Evolutionary conservation across 2,329 filamentous ascomycete genomes (phyloP), one percentile per base, ranked within the genome.

Genomic region (Orbilia brochopaga): DNA sequence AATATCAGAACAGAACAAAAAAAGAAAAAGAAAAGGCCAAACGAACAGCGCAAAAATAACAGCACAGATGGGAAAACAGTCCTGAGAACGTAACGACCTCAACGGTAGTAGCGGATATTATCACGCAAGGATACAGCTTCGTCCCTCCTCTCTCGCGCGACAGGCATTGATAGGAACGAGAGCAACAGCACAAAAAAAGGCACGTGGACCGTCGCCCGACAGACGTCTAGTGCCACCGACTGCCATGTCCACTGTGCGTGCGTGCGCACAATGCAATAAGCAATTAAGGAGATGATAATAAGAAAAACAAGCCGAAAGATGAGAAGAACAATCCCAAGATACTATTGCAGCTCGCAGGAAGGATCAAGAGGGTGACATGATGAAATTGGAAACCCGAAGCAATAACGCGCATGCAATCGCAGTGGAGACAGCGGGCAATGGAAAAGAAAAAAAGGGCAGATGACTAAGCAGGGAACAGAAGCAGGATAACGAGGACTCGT

Each of bases 71-170:
- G 30, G 53, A 59, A 48, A 70, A 60, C 15, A 58, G 50, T 64
- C 37, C 63, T 42, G 59, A 55, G 50, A 70, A 60, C 50, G 59
- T 53, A 44, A 44, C 44, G 15, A 19, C 44, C 21, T 19, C 44
- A 48, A 21, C 44, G 19, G 50, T 53, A 59, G 17, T 58, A 42
- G 67, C 67, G 67, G 67, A 65, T 72, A 72, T 46, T 57, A 61
- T 72, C 67, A 72, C 67, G 67, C 67, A 72, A 37, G 54, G 52
- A 54, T 55, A 35, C 27, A 57, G n/a, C 19, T 48, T 51, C 64
- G 54, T 65, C 64, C 52, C 35, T 42, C 40, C 24, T 23, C 50
- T 56, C 59, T 63, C 32, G 19, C 35, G n/a, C 24, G 44, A 51
- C 32, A 4, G 50, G 62, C 27, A 32, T 32, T 8, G 27, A 32